Conservation (phyloP, 1,284 basidiomycete species). For the Coriolopsis trogii region DNA sequence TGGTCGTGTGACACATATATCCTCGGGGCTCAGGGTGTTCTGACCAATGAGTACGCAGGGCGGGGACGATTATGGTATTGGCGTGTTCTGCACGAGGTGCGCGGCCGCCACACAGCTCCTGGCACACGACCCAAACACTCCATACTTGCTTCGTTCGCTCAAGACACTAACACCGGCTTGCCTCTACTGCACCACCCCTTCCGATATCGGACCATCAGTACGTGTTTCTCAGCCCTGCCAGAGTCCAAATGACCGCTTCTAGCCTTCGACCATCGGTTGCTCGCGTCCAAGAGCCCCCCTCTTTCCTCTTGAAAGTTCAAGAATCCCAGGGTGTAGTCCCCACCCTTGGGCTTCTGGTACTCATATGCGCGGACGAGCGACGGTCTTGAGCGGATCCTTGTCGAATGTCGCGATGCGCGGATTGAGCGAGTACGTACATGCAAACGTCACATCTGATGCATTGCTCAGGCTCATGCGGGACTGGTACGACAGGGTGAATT, state of each 20-base stretch:
- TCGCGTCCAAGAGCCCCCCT: background rate
- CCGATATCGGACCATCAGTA: slow-evolving; percentile 15
- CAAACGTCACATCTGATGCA: no score
- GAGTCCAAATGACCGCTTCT: slow-evolving; percentile 1
- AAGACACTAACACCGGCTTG: background rate
- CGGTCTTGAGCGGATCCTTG: background rate
- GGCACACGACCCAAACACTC: slow-evolving; percentile 14
- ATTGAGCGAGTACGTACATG: background rate
- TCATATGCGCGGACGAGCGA: background rate
- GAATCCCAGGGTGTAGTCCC: background rate
- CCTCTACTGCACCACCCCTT: background rate
- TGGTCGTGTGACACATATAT: slow-evolving; percentile 21
- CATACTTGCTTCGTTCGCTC: slow-evolving; percentile 2
- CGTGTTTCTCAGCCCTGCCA: background rate
- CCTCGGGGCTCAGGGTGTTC: slow-evolving; percentile 15
- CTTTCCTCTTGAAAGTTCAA: background rate
- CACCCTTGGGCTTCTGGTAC: no score
- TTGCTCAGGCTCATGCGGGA: no score
- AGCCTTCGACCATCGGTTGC: slow-evolving; percentile 6
- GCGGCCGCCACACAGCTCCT: slow-evolving; percentile 14
- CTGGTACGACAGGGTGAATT: no score
- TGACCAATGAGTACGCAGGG: background rate
- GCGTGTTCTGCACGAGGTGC: slow-evolving; percentile 13
- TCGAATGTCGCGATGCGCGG: background rate
- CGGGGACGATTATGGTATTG: slow-evolving; percentile 12